Evolutionary conservation across 345 rosid genomes (phyloP).

Genomic region (Citrus cavaleriei): DNA sequence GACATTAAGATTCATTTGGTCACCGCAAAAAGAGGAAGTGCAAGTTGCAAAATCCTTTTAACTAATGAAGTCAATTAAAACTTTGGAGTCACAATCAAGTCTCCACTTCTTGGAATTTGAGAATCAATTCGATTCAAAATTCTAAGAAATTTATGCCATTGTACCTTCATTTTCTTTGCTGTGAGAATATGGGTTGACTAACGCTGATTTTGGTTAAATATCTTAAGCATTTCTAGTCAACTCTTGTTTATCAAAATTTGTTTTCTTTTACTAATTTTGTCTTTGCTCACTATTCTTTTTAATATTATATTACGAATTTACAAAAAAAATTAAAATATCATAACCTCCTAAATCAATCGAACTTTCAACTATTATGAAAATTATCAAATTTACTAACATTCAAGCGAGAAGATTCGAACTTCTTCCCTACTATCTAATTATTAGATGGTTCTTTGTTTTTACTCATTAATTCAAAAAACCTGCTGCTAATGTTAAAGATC

Average conservation of each 20-base stretch:
- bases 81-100: constrained; percentile 1
- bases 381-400: too few species aligned
- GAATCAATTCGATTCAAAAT: constrained; percentile 15
- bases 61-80: constrained; percentile 9
- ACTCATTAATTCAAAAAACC: too few species aligned
- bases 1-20: not conserved
- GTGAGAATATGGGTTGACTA: not conserved
- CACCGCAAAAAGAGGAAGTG: not conserved
- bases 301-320: too few species aligned
- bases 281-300: not conserved
- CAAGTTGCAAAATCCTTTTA: constrained; percentile 14
- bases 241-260: not conserved
- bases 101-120: not conserved
- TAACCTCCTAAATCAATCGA: too few species aligned
- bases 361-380: too few species aligned
- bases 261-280: not conserved
- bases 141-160: constrained; percentile 7
- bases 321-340: too few species aligned
- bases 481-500: too few species aligned
- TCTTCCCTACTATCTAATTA: too few species aligned
- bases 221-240: not conserved
- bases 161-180: constrained; percentile 6
- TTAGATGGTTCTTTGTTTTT: too few species aligned
- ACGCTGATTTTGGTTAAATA: not conserved
- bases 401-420: too few species aligned